phyloP scores from a whole-genome alignment of 306 rosid genomes.

The Cicer pinnatifidum region DNA sequence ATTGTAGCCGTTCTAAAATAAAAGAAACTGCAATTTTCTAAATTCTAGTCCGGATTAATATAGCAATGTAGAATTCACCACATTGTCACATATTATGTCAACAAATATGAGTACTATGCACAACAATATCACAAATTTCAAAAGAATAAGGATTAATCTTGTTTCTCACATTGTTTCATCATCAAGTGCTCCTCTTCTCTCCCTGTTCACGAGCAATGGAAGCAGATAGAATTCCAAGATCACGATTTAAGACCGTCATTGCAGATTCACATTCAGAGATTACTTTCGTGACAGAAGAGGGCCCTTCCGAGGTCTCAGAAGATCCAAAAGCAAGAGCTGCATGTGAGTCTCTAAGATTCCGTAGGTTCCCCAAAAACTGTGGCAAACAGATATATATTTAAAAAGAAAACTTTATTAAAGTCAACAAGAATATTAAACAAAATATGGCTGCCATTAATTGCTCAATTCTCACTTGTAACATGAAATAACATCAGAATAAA shows the following conservation, averaged over 20 bases:
- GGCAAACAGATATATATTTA: slow-evolving; percentile 24
- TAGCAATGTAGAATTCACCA: slow-evolving; percentile 12
- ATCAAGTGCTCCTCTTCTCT: slow-evolving; percentile 53
- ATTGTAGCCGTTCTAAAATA: background rate
- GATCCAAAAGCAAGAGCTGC: slow-evolving; percentile 87
- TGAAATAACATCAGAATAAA: background rate
- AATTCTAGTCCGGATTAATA: background rate
- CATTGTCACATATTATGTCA: slow-evolving; percentile 18
- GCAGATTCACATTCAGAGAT: slow-evolving; percentile 90
- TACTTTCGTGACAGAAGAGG: slow-evolving; percentile 83
- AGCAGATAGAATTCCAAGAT: slow-evolving; percentile 89
- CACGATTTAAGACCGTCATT: slow-evolving; percentile 79
- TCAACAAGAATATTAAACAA: slow-evolving; percentile 12
- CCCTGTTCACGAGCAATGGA: slow-evolving; percentile 88
- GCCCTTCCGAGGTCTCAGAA: slow-evolving; percentile 77
- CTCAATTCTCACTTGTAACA: background rate
- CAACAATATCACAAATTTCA: slow-evolving; percentile 26
- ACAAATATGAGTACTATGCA: slow-evolving; percentile 39
- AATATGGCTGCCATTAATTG: slow-evolving; percentile 16
- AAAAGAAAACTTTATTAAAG: background rate
- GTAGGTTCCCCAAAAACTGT: slow-evolving; percentile 83
- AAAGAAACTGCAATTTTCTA: background rate
- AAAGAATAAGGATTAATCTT: slow-evolving; percentile 30
- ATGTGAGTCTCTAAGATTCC: slow-evolving; percentile 89
- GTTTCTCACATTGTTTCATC: slow-evolving; percentile 42